Evolutionary conservation across 2,329 filamentous ascomycete species (phyloP).

Genomic region (Pseudofabraea citricarpa): DNA sequence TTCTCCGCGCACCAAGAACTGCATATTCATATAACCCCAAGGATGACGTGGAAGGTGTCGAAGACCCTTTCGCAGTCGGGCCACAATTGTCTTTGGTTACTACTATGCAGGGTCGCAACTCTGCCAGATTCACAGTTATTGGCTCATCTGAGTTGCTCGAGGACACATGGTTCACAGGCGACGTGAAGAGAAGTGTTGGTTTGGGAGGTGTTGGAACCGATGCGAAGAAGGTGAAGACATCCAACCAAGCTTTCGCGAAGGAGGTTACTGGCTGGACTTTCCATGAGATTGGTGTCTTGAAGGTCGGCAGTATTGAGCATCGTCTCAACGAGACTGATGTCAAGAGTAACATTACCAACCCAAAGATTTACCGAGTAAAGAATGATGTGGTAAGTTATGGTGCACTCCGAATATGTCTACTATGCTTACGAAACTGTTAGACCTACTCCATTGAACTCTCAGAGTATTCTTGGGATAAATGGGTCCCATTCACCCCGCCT

Average conservation of each 20-base stretch:
- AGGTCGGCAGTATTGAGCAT: conserved; percentile 80
- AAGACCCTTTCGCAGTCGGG: conserved; percentile 82
- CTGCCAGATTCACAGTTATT: conserved; percentile 79
- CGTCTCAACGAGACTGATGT: conserved; percentile 53
- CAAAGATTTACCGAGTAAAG: conserved; percentile 90
- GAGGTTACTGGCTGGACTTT: conserved; percentile 92
- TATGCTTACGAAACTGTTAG: conserved; percentile 11
- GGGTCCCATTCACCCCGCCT: conserved; percentile 68
- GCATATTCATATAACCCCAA: conserved; percentile 94
- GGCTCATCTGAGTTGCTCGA: conserved; percentile 84
- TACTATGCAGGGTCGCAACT: conserved; percentile 86
- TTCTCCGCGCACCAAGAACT: conserved; percentile 76
- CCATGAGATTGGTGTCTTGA: conserved; percentile 85
- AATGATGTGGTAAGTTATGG: conserved; percentile 78
- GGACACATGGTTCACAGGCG: conserved; percentile 82
- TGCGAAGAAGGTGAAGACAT: conserved; percentile 50
- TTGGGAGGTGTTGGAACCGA: conserved; percentile 42
- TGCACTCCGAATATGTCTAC: neutral
- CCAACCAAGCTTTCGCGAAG: conserved; percentile 81
- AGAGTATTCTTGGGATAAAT: conserved; percentile 73
- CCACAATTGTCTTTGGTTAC: conserved; percentile 82
- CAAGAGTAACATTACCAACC: conserved; percentile 60
- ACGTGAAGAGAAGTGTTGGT: conserved; percentile 50
- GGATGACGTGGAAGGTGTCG: conserved; percentile 67
- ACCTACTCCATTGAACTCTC: conserved; percentile 67